Conservation (phyloP, 1,139 yeast genomes). For the Hemisphaericaspora xylanilytica region DNA sequence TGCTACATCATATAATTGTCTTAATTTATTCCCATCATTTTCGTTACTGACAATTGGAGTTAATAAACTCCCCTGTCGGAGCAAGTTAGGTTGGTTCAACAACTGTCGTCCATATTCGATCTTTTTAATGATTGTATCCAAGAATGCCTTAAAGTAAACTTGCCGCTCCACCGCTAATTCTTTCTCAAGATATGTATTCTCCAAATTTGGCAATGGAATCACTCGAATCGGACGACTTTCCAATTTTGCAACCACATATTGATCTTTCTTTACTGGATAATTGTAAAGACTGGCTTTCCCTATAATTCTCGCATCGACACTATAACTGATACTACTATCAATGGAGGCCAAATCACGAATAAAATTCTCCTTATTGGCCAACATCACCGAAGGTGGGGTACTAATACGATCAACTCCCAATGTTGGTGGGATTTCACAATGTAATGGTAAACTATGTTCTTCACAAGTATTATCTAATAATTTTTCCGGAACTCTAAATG, state of each 20-base stretch:
- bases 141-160: slow-evolving; percentile 38
- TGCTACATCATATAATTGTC: slow-evolving; percentile 34
- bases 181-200: slow-evolving; percentile 19
- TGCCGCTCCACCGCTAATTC: slow-evolving; percentile 22
- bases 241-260: slow-evolving; percentile 40
- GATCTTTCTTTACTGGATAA: slow-evolving; percentile 21
- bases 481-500: slow-evolving; percentile 43
- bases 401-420: slow-evolving; percentile 32
- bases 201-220: slow-evolving; percentile 30
- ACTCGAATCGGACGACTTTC: slow-evolving; percentile 35
- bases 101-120: slow-evolving; percentile 29
- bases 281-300: slow-evolving; percentile 42
- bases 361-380: slow-evolving; percentile 21
- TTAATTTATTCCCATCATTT: slow-evolving; percentile 21
- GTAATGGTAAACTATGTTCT: slow-evolving; percentile 33
- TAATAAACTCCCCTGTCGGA: slow-evolving; percentile 7
- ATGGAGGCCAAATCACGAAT: slow-evolving; percentile 38
- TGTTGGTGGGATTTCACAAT: slow-evolving; percentile 40
- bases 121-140: slow-evolving; percentile 30
- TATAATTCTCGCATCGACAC: slow-evolving; percentile 43
- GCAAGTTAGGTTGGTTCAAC: slow-evolving; percentile 10
- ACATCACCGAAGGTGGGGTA: slow-evolving; percentile 22
- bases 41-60: slow-evolving; percentile 13
- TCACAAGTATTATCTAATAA: slow-evolving; percentile 43
- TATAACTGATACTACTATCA: slow-evolving; percentile 38